Evolutionary conservation across 495 filamentous ascomycete species (phyloP), one percentile per base, ranked within the genome.

Genomic region (Hypoxylon fuscum): DNA sequence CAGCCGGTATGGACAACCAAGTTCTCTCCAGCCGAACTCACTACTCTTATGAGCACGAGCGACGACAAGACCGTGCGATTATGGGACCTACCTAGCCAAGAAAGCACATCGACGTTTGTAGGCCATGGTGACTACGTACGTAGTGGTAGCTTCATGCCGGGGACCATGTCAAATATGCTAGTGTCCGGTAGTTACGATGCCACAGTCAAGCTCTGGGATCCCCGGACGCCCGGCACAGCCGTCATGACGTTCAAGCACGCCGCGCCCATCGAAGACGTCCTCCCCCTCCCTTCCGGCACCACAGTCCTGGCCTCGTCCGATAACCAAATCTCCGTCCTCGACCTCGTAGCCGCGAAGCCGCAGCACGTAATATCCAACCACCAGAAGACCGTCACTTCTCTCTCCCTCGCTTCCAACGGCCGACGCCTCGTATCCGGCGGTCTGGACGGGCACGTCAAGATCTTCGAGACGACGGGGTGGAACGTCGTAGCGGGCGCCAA

Each of bases 91-190:
- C 90, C 96, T 2, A 87, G 85, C 59, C 87, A 92, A 70, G 79
- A 82, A 42, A 90, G 89, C 56, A 85, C 84, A 27, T 86, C 83
- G 38, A 90, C 86, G 1, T 96, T 97, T 61, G 74, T 87, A n/a
- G 95, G 96, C 17, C 95, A 98, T 66, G 81, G 83, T 34, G 95
- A 99, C 72, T 99, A 99, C 72, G 93, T 97, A 17, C 85, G 95
- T 21, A 86, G 82, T 62, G 94, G 90, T 40, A 82, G 83, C 23
- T 99, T 94, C 75, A 89, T 99, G 82, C 90, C 91, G 0, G 90
- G 88, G 12, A 86, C 87, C 5, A 83, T 87, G 74, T 85, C 86
- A 51, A 87, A 88, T 43, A 73, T 96, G 53, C 68, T 98, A 2
- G 87, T 96, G 0, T 91, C 91, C 10, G 95, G 95, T 42, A 90